Conservation (phyloP, 2,329 filamentous ascomycete genomes). For the Fusarium buharicum region DNA sequence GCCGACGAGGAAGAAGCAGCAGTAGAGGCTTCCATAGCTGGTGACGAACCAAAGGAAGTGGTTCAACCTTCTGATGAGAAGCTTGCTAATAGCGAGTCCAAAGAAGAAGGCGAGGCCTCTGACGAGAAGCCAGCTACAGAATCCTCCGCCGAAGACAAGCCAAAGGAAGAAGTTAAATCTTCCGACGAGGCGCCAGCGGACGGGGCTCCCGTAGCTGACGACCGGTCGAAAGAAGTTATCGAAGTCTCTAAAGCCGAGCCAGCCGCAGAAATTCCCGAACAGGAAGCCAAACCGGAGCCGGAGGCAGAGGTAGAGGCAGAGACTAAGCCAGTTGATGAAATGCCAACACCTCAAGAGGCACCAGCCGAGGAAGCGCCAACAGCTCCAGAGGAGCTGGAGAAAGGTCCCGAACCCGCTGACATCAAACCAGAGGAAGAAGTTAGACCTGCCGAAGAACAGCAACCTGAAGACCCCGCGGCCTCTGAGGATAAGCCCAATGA, state of each 20-base stretch:
- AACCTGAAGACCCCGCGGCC: conserved; percentile 13
- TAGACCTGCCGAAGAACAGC: conserved; percentile 24
- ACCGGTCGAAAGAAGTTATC: background rate
- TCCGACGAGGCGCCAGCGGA: background rate
- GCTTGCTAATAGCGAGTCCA: background rate
- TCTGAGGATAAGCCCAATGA: conserved; percentile 22
- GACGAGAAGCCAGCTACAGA: background rate
- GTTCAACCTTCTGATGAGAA: background rate
- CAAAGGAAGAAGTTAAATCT: background rate
- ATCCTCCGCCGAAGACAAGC: background rate
- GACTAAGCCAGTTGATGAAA: conserved; percentile 6
- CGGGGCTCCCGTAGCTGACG: background rate
- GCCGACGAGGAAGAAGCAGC: conserved; percentile 5
- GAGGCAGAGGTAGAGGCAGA: conserved; percentile 11
- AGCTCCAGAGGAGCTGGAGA: conserved; percentile 21
- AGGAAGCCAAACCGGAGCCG: conserved; percentile 8
- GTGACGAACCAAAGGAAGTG: conserved; percentile 12
- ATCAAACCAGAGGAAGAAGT: conserved; percentile 23
- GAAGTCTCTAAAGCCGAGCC: conserved; percentile 1
- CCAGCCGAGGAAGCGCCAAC: conserved; percentile 7
- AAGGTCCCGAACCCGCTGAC: conserved; percentile 29
- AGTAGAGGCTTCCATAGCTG: conserved; percentile 3
- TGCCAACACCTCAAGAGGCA: conserved; percentile 6
- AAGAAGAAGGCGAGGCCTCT: background rate
- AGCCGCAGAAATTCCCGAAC: background rate